Conservation (phyloP, 331 rosid species). For the Rosa hybrid region DNA sequence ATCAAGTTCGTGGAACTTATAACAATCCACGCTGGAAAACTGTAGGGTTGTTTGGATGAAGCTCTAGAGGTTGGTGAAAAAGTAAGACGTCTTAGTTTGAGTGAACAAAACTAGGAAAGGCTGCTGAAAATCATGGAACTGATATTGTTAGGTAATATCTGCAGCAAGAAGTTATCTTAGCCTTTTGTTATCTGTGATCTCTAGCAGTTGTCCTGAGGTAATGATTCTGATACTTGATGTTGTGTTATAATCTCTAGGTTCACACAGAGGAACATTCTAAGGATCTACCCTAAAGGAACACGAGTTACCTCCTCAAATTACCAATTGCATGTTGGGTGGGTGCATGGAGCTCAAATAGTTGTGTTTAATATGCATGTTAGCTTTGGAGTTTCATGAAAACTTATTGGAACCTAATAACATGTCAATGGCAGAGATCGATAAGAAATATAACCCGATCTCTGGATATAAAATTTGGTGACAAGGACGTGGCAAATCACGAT, state of each 20-base stretch:
- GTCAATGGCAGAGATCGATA: neutral
- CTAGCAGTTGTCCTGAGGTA: neutral
- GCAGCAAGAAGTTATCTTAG: conserved; percentile 2
- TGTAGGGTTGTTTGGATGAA: conserved; percentile 58
- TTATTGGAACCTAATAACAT: neutral
- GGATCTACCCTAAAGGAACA: conserved; percentile 84
- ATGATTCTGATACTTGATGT: conserved; percentile 24
- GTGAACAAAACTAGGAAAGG: conserved; percentile 70
- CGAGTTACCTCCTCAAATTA: conserved; percentile 74
- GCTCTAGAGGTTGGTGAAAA: conserved; percentile 48
- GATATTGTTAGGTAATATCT: conserved; percentile 65
- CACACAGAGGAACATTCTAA: conserved; percentile 71
- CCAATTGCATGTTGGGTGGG: conserved; percentile 82
- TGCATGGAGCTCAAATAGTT: conserved; percentile 92
- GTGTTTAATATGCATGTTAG: conserved; percentile 95
- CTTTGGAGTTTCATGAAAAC: neutral
- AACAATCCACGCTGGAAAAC: conserved; percentile 92
- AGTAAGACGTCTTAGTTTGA: conserved; percentile 84
- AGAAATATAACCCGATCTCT: conserved; percentile 2
- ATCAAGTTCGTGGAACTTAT: conserved; percentile 68
- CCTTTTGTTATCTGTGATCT: conserved; percentile 9
- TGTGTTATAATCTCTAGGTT: conserved; percentile 50
- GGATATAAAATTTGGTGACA: conserved; percentile 29
- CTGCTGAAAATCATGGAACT: conserved; percentile 48
- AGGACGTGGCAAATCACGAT: conserved; percentile 69